These are phyloP conservation scores for Geranium rotundifolium DNA, from an alignment of 345 rosid species.

Conservation along the genomic window DNA sequence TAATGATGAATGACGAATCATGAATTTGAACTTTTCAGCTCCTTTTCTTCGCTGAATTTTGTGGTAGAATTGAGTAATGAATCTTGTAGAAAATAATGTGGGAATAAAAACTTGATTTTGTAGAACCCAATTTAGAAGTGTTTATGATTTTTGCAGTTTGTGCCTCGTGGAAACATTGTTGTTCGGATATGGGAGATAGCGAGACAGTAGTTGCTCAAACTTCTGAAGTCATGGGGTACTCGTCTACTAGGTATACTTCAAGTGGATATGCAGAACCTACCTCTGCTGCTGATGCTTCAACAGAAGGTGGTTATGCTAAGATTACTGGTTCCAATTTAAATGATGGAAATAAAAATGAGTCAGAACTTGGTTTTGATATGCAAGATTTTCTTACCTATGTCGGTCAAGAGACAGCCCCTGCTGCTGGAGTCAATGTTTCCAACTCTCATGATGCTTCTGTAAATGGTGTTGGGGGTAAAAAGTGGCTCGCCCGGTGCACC, in stretches of 20 bases:
- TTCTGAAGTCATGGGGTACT: conserved; percentile 25
- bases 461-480: too few species aligned
- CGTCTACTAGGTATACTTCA: conserved; percentile 21
- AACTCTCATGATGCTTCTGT: conserved; percentile 27
- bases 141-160: conserved; percentile 21
- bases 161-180: conserved; percentile 2
- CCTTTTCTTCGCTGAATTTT: too few species aligned
- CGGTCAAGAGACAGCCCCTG: conserved; percentile 15
- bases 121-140: background rate
- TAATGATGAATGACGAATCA: too few species aligned
- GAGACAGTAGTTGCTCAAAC: conserved; percentile 44
- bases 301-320: conserved; percentile 13
- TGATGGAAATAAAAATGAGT: conserved; percentile 11
- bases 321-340: conserved; percentile 5
- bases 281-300: conserved; percentile 19
- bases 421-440: conserved; percentile 8
- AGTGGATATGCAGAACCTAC: conserved; percentile 13
- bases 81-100: too few species aligned
- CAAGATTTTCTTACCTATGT: conserved; percentile 16
- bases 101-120: background rate
- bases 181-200: conserved; percentile 49
- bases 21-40: too few species aligned
- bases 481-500: too few species aligned
- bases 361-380: conserved; percentile 11
- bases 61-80: too few species aligned